Evolutionary conservation across 805 yeast genomes (phyloP).

Genomic region (Zygosaccharomyces siamensis): DNA sequence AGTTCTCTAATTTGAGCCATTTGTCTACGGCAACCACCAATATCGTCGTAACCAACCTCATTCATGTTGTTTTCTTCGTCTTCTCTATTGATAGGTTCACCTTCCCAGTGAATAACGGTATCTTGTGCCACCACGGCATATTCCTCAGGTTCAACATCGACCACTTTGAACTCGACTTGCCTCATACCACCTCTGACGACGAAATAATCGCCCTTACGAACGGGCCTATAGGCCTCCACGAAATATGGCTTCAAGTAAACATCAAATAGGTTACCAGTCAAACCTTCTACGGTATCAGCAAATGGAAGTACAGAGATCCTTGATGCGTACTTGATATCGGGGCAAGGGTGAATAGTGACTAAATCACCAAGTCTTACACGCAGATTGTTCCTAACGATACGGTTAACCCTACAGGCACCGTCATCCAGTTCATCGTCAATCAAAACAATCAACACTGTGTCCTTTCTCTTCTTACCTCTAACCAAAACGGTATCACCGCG

Average conservation of each 20-base stretch:
- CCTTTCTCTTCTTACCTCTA: conserved; percentile 97
- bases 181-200: conserved; percentile 99
- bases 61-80: conserved; percentile 95
- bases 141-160: conserved; percentile 96
- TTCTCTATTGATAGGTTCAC: conserved; percentile 91
- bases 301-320: conserved; percentile 94
- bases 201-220: conserved; percentile 94
- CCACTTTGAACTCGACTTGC: conserved; percentile 97
- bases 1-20: conserved; percentile 99
- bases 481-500: conserved; percentile 97
- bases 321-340: conserved; percentile 95
- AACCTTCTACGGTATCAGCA: conserved; percentile 96
- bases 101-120: conserved; percentile 96
- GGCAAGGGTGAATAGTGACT: conserved; percentile 88
- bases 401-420: conserved; percentile 88
- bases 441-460: conserved; percentile 90
- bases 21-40: conserved; percentile 98
- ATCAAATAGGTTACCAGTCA: conserved; percentile 93
- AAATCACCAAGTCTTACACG: conserved; percentile 93
- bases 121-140: conserved; percentile 98
- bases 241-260: conserved; percentile 96
- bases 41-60: conserved; percentile 98
- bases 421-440: conserved; percentile 96
- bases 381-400: conserved; percentile 93
- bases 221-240: conserved; percentile 98